Evolutionary conservation across 208 protist species (phyloP).

Genomic region (Porcisia deanei): DNA sequence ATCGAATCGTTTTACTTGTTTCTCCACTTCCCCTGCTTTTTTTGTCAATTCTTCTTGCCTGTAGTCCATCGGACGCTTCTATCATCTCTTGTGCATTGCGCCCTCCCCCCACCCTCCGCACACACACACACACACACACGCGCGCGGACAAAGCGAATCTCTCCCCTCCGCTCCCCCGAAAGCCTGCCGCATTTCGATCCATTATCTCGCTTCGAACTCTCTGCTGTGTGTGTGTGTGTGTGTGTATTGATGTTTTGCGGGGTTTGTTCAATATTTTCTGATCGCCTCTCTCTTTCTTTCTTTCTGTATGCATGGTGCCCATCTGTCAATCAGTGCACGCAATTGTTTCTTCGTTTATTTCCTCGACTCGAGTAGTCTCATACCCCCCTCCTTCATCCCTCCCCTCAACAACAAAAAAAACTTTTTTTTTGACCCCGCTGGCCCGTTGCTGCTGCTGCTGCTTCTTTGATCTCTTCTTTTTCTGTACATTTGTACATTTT

Average conservation of each 20-base stretch:
- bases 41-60: background rate
- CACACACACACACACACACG: background rate
- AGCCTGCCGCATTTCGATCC: background rate
- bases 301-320: no score
- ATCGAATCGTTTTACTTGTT: slow-evolving; percentile 5
- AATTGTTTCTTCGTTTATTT: background rate
- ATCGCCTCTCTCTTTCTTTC: background rate
- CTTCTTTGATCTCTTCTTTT: background rate
- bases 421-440: background rate
- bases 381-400: background rate
- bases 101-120: background rate
- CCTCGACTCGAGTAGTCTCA: background rate
- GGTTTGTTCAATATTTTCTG: background rate
- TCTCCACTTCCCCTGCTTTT: background rate
- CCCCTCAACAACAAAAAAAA: background rate
- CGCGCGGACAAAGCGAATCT: background rate
- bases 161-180: background rate
- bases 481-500: no score
- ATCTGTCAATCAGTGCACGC: no score
- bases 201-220: background rate
- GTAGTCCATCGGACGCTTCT: background rate
- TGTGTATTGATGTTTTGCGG: slow-evolving; percentile 15
- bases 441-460: background rate
- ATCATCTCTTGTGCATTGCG: slow-evolving; percentile 8
- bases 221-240: background rate